A percentile compares a stretch with the other conserved stretches of the same genome.
Conservation (phyloP, 2,329 filamentous ascomycete species). For the Neopestalotiopsis sp. region DNA sequence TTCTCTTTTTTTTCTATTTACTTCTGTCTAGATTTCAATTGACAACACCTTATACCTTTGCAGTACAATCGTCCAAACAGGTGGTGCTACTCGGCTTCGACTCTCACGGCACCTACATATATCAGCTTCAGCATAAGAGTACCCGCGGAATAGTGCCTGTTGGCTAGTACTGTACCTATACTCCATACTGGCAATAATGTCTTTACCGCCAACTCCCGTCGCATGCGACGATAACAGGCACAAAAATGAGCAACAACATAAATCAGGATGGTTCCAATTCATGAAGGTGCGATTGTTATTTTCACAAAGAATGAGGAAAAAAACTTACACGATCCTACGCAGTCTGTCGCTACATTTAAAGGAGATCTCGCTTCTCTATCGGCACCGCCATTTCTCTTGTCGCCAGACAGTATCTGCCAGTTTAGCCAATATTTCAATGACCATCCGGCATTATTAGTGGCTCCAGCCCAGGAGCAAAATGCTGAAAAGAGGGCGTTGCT, state of each 20-base stretch:
- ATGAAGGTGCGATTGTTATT: slow-evolving; percentile 29
- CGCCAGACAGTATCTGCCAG: slow-evolving; percentile 77
- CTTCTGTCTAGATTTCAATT: background rate
- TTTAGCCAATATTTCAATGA: slow-evolving; percentile 86
- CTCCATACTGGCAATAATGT: background rate
- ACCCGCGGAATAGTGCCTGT: too few species aligned
- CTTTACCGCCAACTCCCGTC: slow-evolving; percentile 3
- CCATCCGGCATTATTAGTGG: slow-evolving; percentile 78
- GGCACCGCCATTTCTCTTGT: slow-evolving; percentile 83
- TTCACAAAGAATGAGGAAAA: background rate
- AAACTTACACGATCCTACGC: slow-evolving; percentile 21
- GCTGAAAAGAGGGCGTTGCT: slow-evolving; percentile 81
- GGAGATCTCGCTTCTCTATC: slow-evolving; percentile 82
- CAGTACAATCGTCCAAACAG: too few species aligned
- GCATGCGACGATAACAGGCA: slow-evolving; percentile 29
- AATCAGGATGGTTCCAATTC: slow-evolving; percentile 36
- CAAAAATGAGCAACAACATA: slow-evolving; percentile 30
- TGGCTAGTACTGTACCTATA: background rate
- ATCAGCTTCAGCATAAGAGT: background rate
- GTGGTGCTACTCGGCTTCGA: background rate
- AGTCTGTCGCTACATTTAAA: slow-evolving; percentile 82
- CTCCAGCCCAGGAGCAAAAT: slow-evolving; percentile 80
- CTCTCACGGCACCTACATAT: too few species aligned
- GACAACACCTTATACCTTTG: background rate
- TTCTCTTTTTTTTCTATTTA: background rate